Base-by-base conservation (phyloP, 495 filamentous ascomycete genomes). In the Aspergillus funiculosus region DNA sequence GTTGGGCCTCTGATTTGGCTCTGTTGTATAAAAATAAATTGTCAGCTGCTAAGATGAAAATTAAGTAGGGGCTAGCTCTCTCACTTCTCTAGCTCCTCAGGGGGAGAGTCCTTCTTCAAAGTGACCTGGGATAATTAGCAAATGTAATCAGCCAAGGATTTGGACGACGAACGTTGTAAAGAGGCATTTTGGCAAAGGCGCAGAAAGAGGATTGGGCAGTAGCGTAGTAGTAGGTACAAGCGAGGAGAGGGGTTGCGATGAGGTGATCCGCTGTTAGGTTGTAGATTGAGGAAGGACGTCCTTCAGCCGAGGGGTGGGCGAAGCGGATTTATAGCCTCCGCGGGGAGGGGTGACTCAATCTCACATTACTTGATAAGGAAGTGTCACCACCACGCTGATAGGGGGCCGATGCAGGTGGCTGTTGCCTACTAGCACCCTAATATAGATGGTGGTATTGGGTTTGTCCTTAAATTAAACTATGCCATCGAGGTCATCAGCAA, bases 1-100 rank as follows among this genome's bases (percentile, higher is more conserved):
- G 69, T 31, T 57, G 63, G 39, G 80, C 82, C 1, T 77, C 54
- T 48, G 86, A 66, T 79, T 94, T 95, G 48, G 86, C 83, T 47
- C 84, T 89, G 55, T 14, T 34, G 21, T 34, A 19, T 13, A 38
- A 36, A 20, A 35, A 13, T 21, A 10, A 6, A 17, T 36, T 60
- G 54, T 29, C 7, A 37, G n/a, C 19, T 13, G 17, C n/a, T 18
- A 13, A 20, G 29, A 17, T 5, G 24, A 43, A 24, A 21, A 19
- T 30, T 18, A 22, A 35, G 21, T 14, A 30, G 21, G 13, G 14
- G 18, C 13, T 13, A 13, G 18, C 38, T 38, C 9, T 41, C 73
- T 49, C 59, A 89, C 80, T 77, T 79, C 17, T 80, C 67, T 27
- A 94, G 66, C 52, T 91, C 69, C 24, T 75, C 75, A 6, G 64